Base-by-base conservation (phyloP, 768 basidiomycete species). In the Omphalotus guepiniiformis region DNA sequence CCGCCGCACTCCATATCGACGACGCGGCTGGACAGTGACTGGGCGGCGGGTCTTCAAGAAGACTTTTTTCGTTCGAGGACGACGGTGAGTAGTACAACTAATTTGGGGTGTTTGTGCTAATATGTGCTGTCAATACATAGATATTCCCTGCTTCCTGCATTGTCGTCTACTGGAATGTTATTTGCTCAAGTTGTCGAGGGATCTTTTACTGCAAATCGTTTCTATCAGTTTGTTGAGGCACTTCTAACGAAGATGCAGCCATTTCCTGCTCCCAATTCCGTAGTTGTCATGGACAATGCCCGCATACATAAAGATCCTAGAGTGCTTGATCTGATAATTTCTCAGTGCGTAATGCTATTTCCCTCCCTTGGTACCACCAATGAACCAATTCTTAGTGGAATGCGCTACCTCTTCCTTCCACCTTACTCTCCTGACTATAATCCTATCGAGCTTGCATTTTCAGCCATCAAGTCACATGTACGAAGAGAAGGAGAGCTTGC, bases 111-210 rank as follows among this genome's bases (percentile, higher is more conserved):
- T 8, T 30, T 15, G 19, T 50, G 9, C 6, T 19, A 8, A 27
- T 32, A 7, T 49, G 11, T 19, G n/a, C 19, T 30, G 3, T 26
- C 23, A 6, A 28, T 35, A 41, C 39, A 15, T 18, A 53, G 52
- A 32, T 67, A 61, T 47, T 67, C 64, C 0, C 50, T 68, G 3
- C 49, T 67, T 0, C 67, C 65, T 4, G 66, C 59, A n/a, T n/a
- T 67, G 1, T 60, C 64, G 2, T 56, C 63, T 6, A 13, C 11
- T 9, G 42, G 42, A 12, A 44, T 34, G 16, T 4, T 44, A 19
- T 53, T 63, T 44, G 32, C 57, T 2, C 42, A 57, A 6, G 56
- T 66, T 15, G 43, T 57, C 3, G 46, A 57, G 16, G 56, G 58
- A 0, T 55, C 64, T 2, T 63, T 57, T 47, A 63, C 55, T 22